Conservation (phyloP, 2,329 filamentous ascomycete species). For the Fusarium beomiforme region DNA sequence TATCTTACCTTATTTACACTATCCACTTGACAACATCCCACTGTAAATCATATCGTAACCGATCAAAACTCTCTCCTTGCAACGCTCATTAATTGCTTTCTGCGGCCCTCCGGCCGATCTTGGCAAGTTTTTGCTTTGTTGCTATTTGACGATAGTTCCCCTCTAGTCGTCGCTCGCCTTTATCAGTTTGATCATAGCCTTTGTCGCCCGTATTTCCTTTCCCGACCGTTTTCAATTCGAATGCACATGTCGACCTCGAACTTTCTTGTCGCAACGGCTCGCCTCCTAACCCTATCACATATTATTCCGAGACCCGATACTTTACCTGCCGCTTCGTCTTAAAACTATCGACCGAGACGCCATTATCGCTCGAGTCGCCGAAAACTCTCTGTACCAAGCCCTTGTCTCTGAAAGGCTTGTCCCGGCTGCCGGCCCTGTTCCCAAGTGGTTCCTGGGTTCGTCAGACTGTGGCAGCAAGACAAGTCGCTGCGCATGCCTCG, state of each 20-base stretch:
- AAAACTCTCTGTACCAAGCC: conserved; percentile 21
- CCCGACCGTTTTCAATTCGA: conserved; percentile 27
- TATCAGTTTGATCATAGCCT: conserved; percentile 25
- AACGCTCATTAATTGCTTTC: conserved; percentile 27
- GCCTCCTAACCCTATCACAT: conserved; percentile 15
- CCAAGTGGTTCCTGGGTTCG: conserved; percentile 49
- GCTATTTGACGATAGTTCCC: conserved; percentile 29
- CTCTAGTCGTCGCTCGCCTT: conserved; percentile 21
- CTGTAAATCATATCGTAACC: conserved; percentile 29
- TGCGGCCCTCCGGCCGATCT: conserved; percentile 37
- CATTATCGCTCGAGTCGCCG: conserved; percentile 22
- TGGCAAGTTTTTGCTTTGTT: conserved; percentile 25
- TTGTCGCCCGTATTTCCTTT: conserved; percentile 3
- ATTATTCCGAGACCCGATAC: conserved; percentile 18
- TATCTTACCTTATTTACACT: neutral
- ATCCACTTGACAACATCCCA: conserved; percentile 30
- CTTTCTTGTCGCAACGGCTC: conserved; percentile 37
- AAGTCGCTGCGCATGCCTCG: conserved; percentile 67
- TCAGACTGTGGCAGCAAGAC: conserved; percentile 48
- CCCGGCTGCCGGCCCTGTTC: conserved; percentile 51
- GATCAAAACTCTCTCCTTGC: conserved; percentile 14
- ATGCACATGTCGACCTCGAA: conserved; percentile 42
- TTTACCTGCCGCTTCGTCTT: conserved; percentile 21
- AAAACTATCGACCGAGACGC: conserved; percentile 12
- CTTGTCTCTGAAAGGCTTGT: conserved; percentile 42